Conservation (phyloP, 164 flowering plant genomes). For the Stephania yunnanensis region DNA sequence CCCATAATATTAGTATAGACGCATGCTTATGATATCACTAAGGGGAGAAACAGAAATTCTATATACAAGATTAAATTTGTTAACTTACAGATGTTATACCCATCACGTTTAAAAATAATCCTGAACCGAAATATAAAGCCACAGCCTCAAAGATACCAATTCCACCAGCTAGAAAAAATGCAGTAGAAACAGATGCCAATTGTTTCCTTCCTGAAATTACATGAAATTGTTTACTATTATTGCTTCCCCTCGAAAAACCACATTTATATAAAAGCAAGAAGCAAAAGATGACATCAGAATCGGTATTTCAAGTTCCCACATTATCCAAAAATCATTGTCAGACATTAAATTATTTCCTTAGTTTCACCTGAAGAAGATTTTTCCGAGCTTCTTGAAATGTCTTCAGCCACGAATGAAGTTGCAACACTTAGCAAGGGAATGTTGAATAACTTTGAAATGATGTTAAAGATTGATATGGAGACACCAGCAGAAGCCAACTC, state of each 20-base stretch:
- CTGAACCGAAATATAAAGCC: slow-evolving; percentile 75
- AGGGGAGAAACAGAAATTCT: not conserved
- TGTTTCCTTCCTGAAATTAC: slow-evolving; percentile 49
- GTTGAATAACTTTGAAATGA: slow-evolving; percentile 86
- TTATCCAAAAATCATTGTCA: not conserved
- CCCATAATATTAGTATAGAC: not conserved
- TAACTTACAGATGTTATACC: slow-evolving; percentile 70
- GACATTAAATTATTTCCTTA: not conserved
- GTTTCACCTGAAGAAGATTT: slow-evolving; percentile 44
- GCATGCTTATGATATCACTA: not conserved
- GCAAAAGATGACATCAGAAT: not conserved
- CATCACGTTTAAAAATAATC: slow-evolving; percentile 71
- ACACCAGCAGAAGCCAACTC: slow-evolving; percentile 95
- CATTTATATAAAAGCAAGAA: slow-evolving; percentile 17
- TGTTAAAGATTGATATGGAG: slow-evolving; percentile 80
- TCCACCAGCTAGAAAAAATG: slow-evolving; percentile 67
- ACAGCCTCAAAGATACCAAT: slow-evolving; percentile 85
- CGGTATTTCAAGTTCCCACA: not conserved
- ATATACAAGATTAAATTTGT: not conserved
- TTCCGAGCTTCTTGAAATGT: slow-evolving; percentile 49
- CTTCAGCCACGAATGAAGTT: slow-evolving; percentile 96
- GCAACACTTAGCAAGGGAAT: slow-evolving; percentile 95
- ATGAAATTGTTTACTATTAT: slow-evolving; percentile 26
- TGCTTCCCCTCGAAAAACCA: slow-evolving; percentile 19
- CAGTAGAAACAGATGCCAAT: slow-evolving; percentile 87